Evolutionary conservation across 2,329 filamentous ascomycete species (phyloP), one percentile per base, ranked within the genome.

Genomic region (Aspergillus awamori): DNA sequence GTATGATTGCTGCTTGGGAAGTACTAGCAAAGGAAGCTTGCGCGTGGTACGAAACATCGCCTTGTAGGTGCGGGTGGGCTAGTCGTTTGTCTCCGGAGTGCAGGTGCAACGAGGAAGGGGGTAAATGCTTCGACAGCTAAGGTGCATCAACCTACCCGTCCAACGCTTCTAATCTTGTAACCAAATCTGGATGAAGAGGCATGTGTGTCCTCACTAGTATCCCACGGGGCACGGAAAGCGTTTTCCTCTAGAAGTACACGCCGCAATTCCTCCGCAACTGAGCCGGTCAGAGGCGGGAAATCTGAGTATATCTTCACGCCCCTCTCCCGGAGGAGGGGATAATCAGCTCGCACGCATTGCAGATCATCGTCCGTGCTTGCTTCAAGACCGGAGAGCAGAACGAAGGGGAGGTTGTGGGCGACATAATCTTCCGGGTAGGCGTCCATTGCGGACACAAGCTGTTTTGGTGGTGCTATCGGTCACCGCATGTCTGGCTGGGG

Each of bases 331-430:
- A 89, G 81, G 56, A 82, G 82, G 51, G 79, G 79, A 66, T 83
- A 81, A 51, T 80, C 75, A 66, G 80, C 72, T 66, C 81, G 52
- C 13, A 57, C 57, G 36, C 51, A 67, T 26, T 70, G 66, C n/a
- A 63, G 38, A 5, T 72, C 70, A 54, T 70, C 73, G 69, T 76
- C 79, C 48, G 61, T 69, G 8, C 64, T 69, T 67, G 73, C 73
- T 72, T 78, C 83, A 36, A 97, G 84, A 11, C 94, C 95, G 39
- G 92, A 92, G 36, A 96, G 85, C 51, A 96, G 82, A 63, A 98
- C 80, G 60, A 97, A 84, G 38, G 94, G 94, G 70, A 96, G 84
- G 78, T 95, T 96, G 79, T 95, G 93, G 74, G 89, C 87, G 76
- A 96, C 83, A 80, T 93, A 96, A 77, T 89, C 89, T 65, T 76